Percentiles rank a stretch among this genome's conserved stretches.
Conservation (phyloP, 2,329 filamentous ascomycete genomes). For the Colletotrichum godetiae region DNA sequence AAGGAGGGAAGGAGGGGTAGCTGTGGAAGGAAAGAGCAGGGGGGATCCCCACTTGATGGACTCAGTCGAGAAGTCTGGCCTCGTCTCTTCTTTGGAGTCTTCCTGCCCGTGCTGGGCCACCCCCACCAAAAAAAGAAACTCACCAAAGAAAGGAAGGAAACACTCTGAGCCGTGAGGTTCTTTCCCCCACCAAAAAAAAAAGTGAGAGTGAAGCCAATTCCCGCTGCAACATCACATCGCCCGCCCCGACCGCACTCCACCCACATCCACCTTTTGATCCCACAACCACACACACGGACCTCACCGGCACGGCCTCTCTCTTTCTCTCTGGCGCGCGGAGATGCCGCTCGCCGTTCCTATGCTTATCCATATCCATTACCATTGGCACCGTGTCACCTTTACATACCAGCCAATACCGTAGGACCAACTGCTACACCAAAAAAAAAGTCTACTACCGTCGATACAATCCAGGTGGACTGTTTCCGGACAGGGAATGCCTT, state of each 20-base stretch:
- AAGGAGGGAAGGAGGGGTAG: neutral
- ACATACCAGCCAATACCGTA: neutral
- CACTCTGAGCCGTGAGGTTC: neutral
- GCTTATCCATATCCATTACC: conserved; percentile 3
- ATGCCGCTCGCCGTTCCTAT: conserved; percentile 16
- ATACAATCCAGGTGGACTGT: neutral
- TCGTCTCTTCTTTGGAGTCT: neutral
- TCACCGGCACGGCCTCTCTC: conserved; percentile 11
- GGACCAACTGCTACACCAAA: neutral
- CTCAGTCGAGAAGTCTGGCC: neutral
- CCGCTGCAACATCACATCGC: conserved; percentile 19
- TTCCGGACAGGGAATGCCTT: conserved; percentile 27
- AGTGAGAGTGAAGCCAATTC: neutral
- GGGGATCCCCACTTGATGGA: neutral
- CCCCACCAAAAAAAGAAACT: neutral
- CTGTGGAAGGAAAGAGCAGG: neutral
- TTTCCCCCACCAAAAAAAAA: neutral
- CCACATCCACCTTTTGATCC: neutral
- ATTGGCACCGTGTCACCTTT: neutral
- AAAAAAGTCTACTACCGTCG: neutral
- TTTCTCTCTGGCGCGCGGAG: conserved; percentile 2
- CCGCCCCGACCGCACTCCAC: conserved; percentile 1
- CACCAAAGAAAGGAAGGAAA: neutral
- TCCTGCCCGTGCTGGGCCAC: neutral
- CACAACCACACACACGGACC: neutral